Percentiles rank a stretch among this genome's conserved stretches.
phyloP scores from a whole-genome alignment of 2,329 filamentous ascomycete species.

The Pseudocercospora vitis region DNA sequence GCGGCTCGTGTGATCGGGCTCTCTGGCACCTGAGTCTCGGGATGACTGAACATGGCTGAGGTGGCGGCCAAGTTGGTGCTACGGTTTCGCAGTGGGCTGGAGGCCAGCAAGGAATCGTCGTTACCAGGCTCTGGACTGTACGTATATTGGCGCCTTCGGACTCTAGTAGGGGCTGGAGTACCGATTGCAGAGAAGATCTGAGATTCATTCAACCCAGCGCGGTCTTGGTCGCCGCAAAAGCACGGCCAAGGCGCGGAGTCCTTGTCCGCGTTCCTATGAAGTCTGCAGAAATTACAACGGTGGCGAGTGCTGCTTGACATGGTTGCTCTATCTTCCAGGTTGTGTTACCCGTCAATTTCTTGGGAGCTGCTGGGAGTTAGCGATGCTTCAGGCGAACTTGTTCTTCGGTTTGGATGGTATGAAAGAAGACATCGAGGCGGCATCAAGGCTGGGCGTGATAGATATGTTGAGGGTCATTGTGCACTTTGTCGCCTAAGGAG shows the following conservation, averaged over 20 bases:
- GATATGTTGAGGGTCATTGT: neutral
- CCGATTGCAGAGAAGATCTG: neutral
- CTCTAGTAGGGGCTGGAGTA: neutral
- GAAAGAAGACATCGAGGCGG: neutral
- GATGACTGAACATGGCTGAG: neutral
- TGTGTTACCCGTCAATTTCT: neutral
- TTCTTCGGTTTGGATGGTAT: neutral
- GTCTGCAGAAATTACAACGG: neutral
- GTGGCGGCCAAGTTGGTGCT: neutral
- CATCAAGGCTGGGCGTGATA: neutral
- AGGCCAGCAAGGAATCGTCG: neutral
- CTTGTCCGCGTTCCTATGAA: neutral
- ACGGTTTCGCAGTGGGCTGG: neutral
- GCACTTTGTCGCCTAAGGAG: neutral
- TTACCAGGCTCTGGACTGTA: neutral
- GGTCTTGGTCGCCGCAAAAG: neutral
- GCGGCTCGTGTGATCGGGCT: neutral
- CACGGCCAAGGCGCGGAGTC: neutral
- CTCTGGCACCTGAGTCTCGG: neutral
- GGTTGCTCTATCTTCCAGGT: too few species aligned
- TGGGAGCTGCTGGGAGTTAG: neutral
- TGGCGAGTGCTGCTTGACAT: too few species aligned
- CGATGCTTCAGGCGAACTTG: neutral
- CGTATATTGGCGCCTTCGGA: too few species aligned
- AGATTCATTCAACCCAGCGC: neutral